phyloP scores from a whole-genome alignment of 768 basidiomycete species.

The Mycena leptocephala region DNA sequence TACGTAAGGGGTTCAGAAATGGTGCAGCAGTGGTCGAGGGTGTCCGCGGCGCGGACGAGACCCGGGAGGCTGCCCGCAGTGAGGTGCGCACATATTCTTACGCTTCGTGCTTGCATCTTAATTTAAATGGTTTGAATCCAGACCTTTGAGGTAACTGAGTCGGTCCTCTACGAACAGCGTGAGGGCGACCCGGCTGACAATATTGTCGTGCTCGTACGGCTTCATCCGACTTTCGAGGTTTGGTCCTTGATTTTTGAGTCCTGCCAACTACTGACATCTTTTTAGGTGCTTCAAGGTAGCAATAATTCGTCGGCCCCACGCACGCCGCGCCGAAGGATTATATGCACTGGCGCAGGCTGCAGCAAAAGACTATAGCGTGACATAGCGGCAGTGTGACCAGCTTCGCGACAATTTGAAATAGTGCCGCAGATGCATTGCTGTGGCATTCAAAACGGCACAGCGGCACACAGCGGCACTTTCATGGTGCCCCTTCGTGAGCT shows the following conservation, averaged over 20 bases:
- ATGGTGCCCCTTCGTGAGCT: too few relatives aligned
- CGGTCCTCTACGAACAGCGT: neutral
- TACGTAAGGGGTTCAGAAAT: conserved; percentile 1
- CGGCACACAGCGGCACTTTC: too few relatives aligned
- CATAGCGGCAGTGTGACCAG: too few relatives aligned
- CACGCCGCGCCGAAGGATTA: neutral
- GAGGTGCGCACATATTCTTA: neutral
- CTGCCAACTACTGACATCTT: neutral
- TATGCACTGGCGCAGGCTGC: too few relatives aligned
- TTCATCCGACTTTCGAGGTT: neutral
- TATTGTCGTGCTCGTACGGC: neutral
- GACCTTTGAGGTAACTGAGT: neutral
- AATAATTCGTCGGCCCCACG: neutral
- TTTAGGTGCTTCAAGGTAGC: neutral
- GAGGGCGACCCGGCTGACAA: neutral
- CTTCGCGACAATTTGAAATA: too few relatives aligned
- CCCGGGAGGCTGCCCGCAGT: neutral
- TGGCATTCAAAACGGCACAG: too few relatives aligned
- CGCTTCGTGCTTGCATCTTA: neutral
- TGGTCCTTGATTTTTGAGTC: neutral
- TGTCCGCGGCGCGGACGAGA: conserved; percentile 10
- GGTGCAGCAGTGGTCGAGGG: neutral
- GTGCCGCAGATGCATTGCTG: too few relatives aligned
- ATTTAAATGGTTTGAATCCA: neutral
- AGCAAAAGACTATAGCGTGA: too few relatives aligned